Percentiles rank a stretch among this genome's conserved stretches.
These are phyloP conservation scores for Hordeum pubiflorum DNA, from an alignment of 202 grass and related monocot species.

Conservation along the genomic window DNA sequence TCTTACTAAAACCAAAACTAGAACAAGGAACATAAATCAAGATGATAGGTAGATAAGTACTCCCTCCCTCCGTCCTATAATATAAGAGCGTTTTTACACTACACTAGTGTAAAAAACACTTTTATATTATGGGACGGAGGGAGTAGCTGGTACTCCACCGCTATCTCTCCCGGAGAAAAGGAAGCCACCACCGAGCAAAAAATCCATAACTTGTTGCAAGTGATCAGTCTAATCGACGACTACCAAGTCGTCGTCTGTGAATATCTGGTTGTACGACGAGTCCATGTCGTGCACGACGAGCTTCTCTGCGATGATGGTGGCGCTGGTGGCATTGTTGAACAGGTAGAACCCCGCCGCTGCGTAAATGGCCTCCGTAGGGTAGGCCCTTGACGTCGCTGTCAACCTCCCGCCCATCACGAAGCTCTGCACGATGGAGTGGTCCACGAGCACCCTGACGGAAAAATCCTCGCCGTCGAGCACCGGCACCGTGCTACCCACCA, in stretches of 20 bases:
- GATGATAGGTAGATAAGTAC: no score
- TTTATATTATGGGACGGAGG: no score
- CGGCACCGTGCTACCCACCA: constrained; percentile 43
- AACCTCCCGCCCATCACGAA: constrained; percentile 44
- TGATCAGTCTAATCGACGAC: no score
- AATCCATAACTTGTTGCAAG: no score
- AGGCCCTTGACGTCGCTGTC: constrained; percentile 45
- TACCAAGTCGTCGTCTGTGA: not conserved
- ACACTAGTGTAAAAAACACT: no score
- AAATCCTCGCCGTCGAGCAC: constrained; percentile 42
- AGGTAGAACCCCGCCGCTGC: constrained; percentile 31
- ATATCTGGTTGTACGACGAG: constrained; percentile 34
- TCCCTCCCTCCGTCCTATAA: no score
- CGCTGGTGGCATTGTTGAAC: constrained; percentile 50
- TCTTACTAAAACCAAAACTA: not conserved
- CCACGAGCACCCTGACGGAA: constrained; percentile 39
- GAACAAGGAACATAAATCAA: no score
- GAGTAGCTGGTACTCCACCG: no score
- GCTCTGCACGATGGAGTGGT: constrained; percentile 62
- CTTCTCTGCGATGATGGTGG: constrained; percentile 16
- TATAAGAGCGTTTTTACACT: no score
- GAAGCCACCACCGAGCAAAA: no score
- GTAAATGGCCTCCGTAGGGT: constrained; percentile 49
- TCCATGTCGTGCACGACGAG: constrained; percentile 39
- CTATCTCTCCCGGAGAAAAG: no score